These are phyloP conservation scores for Eucalyptus grandis DNA, from an alignment of 345 rosid genomes.

Conservation along the genomic window DNA sequence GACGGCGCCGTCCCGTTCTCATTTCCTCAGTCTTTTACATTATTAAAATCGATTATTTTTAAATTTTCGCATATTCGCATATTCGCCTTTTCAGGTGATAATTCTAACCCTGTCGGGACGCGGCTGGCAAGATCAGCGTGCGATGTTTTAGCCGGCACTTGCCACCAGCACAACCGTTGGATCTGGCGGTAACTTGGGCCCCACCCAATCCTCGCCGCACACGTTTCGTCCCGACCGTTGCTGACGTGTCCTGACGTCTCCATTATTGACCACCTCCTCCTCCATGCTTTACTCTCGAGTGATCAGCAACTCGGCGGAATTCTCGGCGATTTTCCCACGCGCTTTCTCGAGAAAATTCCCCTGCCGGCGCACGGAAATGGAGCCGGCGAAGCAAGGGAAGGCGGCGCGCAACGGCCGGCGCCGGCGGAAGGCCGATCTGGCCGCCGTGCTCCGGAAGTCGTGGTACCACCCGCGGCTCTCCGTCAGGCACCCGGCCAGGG, in stretches of 20 bases:
- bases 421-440: constrained; percentile 47
- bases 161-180: neutral
- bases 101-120: no score
- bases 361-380: neutral
- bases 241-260: neutral
- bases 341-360: neutral
- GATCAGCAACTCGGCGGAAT: neutral
- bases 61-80: no score
- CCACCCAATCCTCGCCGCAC: neutral
- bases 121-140: no score
- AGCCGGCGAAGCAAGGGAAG: neutral
- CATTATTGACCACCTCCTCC: neutral
- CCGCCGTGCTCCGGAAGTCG: constrained; percentile 59
- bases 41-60: no score
- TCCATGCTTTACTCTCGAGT: neutral
- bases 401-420: constrained; percentile 6
- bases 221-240: neutral
- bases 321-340: neutral
- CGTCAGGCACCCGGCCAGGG: constrained; percentile 71
- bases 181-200: neutral
- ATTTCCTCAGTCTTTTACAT: no score
- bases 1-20: no score
- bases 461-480: constrained; percentile 90
- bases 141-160: neutral
- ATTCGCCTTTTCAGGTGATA: no score